Evolutionary conservation across 2,329 filamentous ascomycete species (phyloP), one percentile per base, ranked within the genome.

Genomic region (Penicillium psychrosexuale): DNA sequence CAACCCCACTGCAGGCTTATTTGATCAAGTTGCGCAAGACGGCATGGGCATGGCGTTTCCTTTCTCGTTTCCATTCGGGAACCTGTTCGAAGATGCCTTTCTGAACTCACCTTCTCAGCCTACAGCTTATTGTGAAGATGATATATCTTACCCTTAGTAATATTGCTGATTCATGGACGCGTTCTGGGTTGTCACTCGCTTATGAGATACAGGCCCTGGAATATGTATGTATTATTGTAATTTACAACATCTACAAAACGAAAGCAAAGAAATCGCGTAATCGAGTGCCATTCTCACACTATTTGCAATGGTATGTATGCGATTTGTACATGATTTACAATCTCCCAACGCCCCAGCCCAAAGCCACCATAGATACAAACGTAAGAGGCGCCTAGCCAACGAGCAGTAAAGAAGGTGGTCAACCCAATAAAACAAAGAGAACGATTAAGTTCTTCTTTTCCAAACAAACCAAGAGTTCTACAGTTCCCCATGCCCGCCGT

Each of bases 401-500:
- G 28, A 43, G 37, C 27, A 36, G 45, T 13, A 30, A 19, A 40
- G 17, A 42, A 40, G 13, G 17, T 33, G 19, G 8, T 12, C 13
- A 34, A 34, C 3, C 30, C 12, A 11, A 7, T 5, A 15, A 31
- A 6, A 44, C 9, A n/a, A 9, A 45, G 17, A 22, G 42, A 45
- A 45, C 13, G 1, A 3, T 11, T 45, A 4, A 2, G 43, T 24
- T 34, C 17, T 38, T 8, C 27, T 24, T 19, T 19, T n/a, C 8
- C n/a, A 24, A 38, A 44, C 15, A 45, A 31, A 34, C 27, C 22
- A 47, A 42, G 4, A 63, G 30, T 40, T 63, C 53, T 55, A 53
- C 59, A 38, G 30, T 31, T 53, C 51, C 5, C 61, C 59, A 59
- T 62, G 61, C 3, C 55, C 42, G 13, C 60, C 59, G 55, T 58